These are phyloP conservation scores for Leccinum obscurum DNA, from an alignment of 768 basidiomycete species.

Conservation along the genomic window DNA sequence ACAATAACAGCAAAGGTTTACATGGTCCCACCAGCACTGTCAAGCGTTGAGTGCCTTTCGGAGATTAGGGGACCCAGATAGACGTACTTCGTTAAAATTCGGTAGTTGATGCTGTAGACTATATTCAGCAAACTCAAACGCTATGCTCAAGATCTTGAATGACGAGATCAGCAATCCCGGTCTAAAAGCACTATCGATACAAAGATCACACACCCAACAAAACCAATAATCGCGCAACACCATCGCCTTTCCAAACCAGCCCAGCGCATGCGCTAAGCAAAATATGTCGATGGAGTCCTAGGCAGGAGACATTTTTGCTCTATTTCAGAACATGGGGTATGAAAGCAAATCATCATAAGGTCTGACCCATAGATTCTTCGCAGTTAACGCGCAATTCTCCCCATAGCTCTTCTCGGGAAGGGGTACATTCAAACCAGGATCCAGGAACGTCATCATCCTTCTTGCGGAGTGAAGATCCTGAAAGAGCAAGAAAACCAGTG, in stretches of 20 bases:
- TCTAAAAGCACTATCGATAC: conserved; percentile 1
- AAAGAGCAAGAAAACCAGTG: conserved; percentile 81
- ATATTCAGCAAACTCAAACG: conserved; percentile 88
- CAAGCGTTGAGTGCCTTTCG: conserved; percentile 16
- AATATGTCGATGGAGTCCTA: conserved; percentile 86
- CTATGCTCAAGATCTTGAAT: conserved; percentile 76
- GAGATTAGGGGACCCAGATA: conserved; percentile 17
- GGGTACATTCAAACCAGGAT: conserved; percentile 66
- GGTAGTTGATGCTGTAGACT: conserved; percentile 85
- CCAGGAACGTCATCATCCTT: conserved; percentile 76
- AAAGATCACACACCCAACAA: conserved; percentile 66
- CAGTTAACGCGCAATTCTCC: conserved; percentile 70
- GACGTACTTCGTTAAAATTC: conserved; percentile 80
- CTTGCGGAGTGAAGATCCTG: conserved; percentile 80
- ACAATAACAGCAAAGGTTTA: conserved; percentile 37
- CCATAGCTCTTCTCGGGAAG: conserved; percentile 87
- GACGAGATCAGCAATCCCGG: conserved; percentile 11
- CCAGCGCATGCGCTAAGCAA: conserved; percentile 80
- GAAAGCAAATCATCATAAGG: neutral
- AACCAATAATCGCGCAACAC: conserved; percentile 93
- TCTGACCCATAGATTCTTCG: conserved; percentile 66
- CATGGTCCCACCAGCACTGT: conserved; percentile 94
- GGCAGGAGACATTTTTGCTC: neutral
- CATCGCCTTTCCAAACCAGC: conserved; percentile 92
- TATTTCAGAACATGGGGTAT: neutral